Conservation (phyloP, 192 early-diverging fungal species). For the Coemansia sp. region DNA sequence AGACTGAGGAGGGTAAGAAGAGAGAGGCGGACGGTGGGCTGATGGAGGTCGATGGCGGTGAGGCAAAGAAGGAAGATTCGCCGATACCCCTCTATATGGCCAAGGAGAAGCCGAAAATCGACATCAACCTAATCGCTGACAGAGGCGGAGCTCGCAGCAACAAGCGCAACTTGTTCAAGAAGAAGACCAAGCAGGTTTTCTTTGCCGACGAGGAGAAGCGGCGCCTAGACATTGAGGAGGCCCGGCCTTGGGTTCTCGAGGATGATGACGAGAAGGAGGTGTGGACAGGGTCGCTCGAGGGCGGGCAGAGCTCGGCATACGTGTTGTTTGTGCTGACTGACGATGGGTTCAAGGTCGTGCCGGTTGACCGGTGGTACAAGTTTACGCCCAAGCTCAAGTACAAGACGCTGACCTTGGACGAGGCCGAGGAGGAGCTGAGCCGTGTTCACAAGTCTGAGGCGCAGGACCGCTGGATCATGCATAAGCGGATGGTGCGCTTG, state of each 20-base stretch:
- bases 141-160: conserved; percentile 74
- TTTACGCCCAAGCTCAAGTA: conserved; percentile 72
- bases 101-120: conserved; percentile 40
- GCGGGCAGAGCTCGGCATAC: conserved; percentile 70
- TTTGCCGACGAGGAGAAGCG: conserved; percentile 75
- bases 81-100: neutral
- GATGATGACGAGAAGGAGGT: conserved; percentile 70
- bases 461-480: conserved; percentile 52
- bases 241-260: conserved; percentile 76
- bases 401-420: conserved; percentile 67
- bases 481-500: conserved; percentile 58
- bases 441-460: conserved; percentile 32
- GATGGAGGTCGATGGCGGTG: conserved; percentile 8
- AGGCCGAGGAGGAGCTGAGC: conserved; percentile 75
- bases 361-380: conserved; percentile 75
- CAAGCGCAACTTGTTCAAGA: conserved; percentile 79
- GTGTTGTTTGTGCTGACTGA: conserved; percentile 76
- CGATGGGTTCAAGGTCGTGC: conserved; percentile 77
- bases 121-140: conserved; percentile 72
- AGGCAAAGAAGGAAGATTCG: conserved; percentile 16
- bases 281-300: conserved; percentile 71
- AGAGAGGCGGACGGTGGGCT: conserved; percentile 3
- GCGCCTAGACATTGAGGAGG: conserved; percentile 72
- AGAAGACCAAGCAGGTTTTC: conserved; percentile 78
- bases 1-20: conserved; percentile 17